Evolutionary conservation across 2,329 filamentous ascomycete species (phyloP).

Genomic region (Diaporthe citrichinensis): DNA sequence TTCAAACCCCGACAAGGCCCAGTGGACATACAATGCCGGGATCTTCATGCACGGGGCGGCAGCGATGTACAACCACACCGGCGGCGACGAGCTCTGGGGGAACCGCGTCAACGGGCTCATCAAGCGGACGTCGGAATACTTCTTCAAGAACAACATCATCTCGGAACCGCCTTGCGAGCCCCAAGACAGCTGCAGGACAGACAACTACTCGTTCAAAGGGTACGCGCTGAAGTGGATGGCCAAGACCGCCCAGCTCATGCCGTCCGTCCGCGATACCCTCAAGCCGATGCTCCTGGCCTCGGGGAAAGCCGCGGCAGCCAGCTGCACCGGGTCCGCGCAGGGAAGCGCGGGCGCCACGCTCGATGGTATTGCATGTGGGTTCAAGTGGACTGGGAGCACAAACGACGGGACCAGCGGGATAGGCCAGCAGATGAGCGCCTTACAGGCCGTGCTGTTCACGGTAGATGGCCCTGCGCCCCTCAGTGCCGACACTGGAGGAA

Average conservation of each 20-base stretch:
- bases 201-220: constrained; percentile 81
- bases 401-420: constrained; percentile 69
- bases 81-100: constrained; percentile 68
- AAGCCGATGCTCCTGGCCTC: constrained; percentile 70
- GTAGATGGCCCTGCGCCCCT: constrained; percentile 56
- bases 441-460: constrained; percentile 63
- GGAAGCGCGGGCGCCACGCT: constrained; percentile 69
- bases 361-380: constrained; percentile 72
- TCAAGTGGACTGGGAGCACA: constrained; percentile 70
- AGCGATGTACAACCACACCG: constrained; percentile 76
- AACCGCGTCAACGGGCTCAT: constrained; percentile 68
- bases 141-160: constrained; percentile 70
- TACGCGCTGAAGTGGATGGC: constrained; percentile 76
- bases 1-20: constrained; percentile 69
- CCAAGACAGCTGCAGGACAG: constrained; percentile 72
- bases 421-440: constrained; percentile 71
- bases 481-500: constrained; percentile 66
- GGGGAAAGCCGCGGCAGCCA: constrained; percentile 70
- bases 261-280: constrained; percentile 67
- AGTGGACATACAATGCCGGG: constrained; percentile 77
- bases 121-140: constrained; percentile 60
- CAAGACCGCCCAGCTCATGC: constrained; percentile 71
- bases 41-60: constrained; percentile 74
- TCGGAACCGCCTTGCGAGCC: constrained; percentile 77
- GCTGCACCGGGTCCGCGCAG: constrained; percentile 72